Percentiles rank a stretch among this genome's conserved stretches.
Evolutionary conservation across 2,329 filamentous ascomycete genomes (phyloP).

Genomic region (Alternaria hordeiaustralica): DNA sequence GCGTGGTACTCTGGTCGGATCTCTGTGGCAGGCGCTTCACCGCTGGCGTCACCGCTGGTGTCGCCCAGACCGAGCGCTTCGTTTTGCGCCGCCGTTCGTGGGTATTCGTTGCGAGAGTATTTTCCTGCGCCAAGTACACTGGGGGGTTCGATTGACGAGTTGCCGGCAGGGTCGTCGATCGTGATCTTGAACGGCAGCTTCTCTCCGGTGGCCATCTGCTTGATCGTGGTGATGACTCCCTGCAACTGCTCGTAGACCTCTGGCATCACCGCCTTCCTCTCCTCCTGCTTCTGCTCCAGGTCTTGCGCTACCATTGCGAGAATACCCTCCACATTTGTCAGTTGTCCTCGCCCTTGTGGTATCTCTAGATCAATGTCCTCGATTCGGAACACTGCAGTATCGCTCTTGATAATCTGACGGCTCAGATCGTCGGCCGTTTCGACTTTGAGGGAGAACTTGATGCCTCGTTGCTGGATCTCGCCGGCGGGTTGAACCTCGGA

Average conservation of each 20-base stretch:
- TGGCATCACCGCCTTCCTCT: slow-evolving; percentile 76
- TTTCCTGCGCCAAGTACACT: slow-evolving; percentile 79
- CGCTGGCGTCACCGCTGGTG: slow-evolving; percentile 52
- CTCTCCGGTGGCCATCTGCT: slow-evolving; percentile 77
- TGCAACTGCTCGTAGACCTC: slow-evolving; percentile 81
- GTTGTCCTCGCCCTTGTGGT: slow-evolving; percentile 85
- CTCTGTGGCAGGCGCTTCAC: slow-evolving; percentile 62
- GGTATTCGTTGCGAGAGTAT: slow-evolving; percentile 85
- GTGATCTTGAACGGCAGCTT: slow-evolving; percentile 87
- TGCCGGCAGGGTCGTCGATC: slow-evolving; percentile 90
- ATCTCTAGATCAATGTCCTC: slow-evolving; percentile 94
- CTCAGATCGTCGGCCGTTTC: slow-evolving; percentile 76
- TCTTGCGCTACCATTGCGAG: slow-evolving; percentile 80
- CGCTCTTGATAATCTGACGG: slow-evolving; percentile 90
- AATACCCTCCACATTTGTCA: slow-evolving; percentile 92
- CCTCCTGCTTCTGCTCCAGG: slow-evolving; percentile 80
- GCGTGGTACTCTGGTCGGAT: slow-evolving; percentile 61
- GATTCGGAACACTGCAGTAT: slow-evolving; percentile 83
- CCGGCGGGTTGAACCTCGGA: slow-evolving; percentile 94
- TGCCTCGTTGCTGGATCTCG: slow-evolving; percentile 86
- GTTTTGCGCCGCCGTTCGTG: slow-evolving; percentile 85
- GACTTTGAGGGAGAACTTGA: slow-evolving; percentile 81
- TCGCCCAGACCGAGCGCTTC: slow-evolving; percentile 77
- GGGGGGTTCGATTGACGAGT: slow-evolving; percentile 94
- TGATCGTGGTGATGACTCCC: slow-evolving; percentile 74